phyloP scores from a whole-genome alignment of 805 yeast species.

The Yamadazyma tumulicola region DNA sequence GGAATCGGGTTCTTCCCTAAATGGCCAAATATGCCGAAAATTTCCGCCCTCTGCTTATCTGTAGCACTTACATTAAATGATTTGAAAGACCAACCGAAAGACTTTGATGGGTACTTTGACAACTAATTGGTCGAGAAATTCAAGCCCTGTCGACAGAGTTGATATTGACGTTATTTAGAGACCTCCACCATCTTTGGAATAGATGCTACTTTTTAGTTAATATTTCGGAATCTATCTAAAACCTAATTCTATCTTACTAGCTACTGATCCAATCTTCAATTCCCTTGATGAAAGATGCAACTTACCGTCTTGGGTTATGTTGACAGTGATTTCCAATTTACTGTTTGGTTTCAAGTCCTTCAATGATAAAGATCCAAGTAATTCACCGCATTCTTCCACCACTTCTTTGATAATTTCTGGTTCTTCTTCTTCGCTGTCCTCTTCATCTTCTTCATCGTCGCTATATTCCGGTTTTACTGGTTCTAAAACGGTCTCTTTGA shows the following conservation, averaged over 20 bases:
- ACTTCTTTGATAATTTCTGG: conserved; percentile 82
- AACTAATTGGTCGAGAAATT: no score
- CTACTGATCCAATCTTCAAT: conserved; percentile 54
- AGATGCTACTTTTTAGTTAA: no score
- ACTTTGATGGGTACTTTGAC: no score
- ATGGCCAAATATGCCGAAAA: no score
- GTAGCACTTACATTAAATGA: no score
- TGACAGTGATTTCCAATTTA: conserved; percentile 65
- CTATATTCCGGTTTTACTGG: conserved; percentile 42
- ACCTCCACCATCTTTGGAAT: no score
- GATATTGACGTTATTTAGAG: no score
- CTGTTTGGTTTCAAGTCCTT: conserved; percentile 63
- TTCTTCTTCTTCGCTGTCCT: conserved; percentile 62
- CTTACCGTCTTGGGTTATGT: conserved; percentile 62
- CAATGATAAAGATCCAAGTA: conserved; percentile 74
- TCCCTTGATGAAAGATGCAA: conserved; percentile 66
- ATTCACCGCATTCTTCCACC: conserved; percentile 66
- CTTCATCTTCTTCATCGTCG: conserved; percentile 47
- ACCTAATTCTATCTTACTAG: conserved; percentile 51
- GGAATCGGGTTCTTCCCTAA: no score
- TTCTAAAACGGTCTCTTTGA: conserved; percentile 79
- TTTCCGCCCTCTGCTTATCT: no score
- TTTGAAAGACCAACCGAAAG: no score
- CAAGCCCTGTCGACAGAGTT: no score
- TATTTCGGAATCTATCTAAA: conserved; percentile 2